These are phyloP conservation scores for Endocalyx cinctus DNA, from an alignment of 2,329 filamentous ascomycete species.

Conservation along the genomic window DNA sequence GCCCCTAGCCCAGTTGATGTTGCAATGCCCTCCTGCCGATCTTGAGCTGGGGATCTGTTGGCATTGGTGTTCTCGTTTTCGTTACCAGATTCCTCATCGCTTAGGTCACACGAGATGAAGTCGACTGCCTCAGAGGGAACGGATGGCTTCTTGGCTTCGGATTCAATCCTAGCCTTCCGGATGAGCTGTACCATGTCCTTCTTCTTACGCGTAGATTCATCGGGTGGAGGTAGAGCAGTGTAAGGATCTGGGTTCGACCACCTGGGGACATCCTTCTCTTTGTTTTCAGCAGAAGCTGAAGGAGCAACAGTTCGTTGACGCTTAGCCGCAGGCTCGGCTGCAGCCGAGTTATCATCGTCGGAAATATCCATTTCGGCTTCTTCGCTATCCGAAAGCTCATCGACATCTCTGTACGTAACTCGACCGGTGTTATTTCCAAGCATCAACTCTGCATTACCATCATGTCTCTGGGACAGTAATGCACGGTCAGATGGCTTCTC, in stretches of 20 bases:
- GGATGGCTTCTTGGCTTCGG: constrained; percentile 40
- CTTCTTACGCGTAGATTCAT: constrained; percentile 69
- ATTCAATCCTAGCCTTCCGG: constrained; percentile 74
- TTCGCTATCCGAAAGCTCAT: constrained; percentile 58
- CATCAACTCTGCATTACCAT: constrained; percentile 39
- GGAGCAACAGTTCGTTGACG: constrained; percentile 31
- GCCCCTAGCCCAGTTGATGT: neutral
- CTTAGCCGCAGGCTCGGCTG: constrained; percentile 39
- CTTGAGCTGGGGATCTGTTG: neutral
- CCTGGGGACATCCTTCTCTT: constrained; percentile 54
- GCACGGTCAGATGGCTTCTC: constrained; percentile 30
- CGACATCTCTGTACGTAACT: constrained; percentile 49
- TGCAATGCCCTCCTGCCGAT: neutral
- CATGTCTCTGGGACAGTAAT: constrained; percentile 40
- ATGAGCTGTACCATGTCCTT: constrained; percentile 88
- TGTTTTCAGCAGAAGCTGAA: constrained; percentile 24
- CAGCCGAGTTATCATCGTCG: constrained; percentile 39
- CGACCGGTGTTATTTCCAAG: constrained; percentile 41
- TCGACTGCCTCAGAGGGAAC: constrained; percentile 63
- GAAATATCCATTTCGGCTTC: constrained; percentile 64
- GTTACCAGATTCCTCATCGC: constrained; percentile 47
- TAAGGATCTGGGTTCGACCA: constrained; percentile 98
- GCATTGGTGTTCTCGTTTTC: constrained; percentile 3
- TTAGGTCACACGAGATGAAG: constrained; percentile 82
- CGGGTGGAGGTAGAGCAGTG: constrained; percentile 75